Evolutionary conservation across 2,329 filamentous ascomycete genomes (phyloP), one percentile per base, ranked within the genome.

Genomic region (Exophiala sp.): DNA sequence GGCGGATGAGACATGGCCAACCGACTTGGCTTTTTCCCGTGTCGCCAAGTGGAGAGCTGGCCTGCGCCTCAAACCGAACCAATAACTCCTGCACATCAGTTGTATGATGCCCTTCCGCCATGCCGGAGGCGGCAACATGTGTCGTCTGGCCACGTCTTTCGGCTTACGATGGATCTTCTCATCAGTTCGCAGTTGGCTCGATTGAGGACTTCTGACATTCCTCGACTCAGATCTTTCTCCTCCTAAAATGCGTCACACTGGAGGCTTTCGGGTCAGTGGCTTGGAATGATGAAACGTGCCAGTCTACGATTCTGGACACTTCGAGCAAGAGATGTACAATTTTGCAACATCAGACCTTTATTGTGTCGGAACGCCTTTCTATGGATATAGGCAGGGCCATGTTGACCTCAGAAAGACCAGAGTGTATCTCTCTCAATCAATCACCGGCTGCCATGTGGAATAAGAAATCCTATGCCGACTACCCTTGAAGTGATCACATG

Each of bases 101-200:
- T 6, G 34, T 19, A n/a, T 6, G 7, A 16, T 18, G 34, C 14
- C 16, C 14, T 37, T 37, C 34, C 34, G 29, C 29, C 29, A 32
- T 32, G 3, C 29, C 41, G 58, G 67, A 35, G 91, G 42, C 21
- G 46, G 41, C 56, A 65, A 7, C 42, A 59, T 7, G 68, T 73
- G 32, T n/a, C n/a, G 70, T 39, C 34, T 14, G 38, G 47, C 2
- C 42, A 30, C 10, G n/a, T 44, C 14, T 18, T 34, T n/a, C 24
- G n/a, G n/a, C n/a, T n/a, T n/a, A n/a, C n/a, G n/a, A n/a, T n/a
- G n/a, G n/a, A n/a, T n/a, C n/a, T n/a, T n/a, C n/a, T 40, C 78
- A 79, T 0, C 67, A 73, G 27, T 29, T 29, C 27, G 19, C 70
- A 78, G 14, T 86, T 79, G 74, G 73, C 48, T 50, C n/a, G 41